Evolutionary conservation across 257 asterid species (phyloP).

Genomic region (Solanum medicagineum): DNA sequence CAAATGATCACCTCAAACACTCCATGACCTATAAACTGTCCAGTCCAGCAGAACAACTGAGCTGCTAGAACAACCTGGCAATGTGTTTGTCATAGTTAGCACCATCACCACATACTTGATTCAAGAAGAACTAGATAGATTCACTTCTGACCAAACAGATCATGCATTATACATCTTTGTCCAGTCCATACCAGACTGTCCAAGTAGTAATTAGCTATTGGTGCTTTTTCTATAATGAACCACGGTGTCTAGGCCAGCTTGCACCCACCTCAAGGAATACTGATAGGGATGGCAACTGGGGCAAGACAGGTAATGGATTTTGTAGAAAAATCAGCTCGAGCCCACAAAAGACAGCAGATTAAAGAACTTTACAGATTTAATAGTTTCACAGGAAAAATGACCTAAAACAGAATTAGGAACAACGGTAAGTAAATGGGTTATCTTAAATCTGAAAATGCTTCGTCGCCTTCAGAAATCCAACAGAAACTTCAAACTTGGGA

Average conservation of each 20-base stretch:
- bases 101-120: neutral
- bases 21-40: conserved; percentile 89
- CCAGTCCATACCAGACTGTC: neutral
- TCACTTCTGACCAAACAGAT: neutral
- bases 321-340: neutral
- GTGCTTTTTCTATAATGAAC: neutral
- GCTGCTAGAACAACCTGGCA: conserved; percentile 70
- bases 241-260: neutral
- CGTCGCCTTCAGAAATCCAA: neutral
- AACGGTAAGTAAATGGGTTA: neutral
- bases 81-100: conserved; percentile 3
- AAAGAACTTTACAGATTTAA: neutral
- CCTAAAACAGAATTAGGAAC: neutral
- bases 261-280: no score
- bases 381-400: neutral
- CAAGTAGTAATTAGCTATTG: neutral
- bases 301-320: neutral
- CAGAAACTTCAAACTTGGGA: neutral
- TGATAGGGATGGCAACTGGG: neutral
- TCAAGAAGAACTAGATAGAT: neutral
- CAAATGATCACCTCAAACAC: conserved; percentile 62
- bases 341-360: neutral
- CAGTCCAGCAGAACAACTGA: conserved; percentile 91
- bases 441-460: neutral
- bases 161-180: neutral